Percentiles rank a stretch among this genome's conserved stretches.
These are phyloP conservation scores for Pleurotus pulmonarius DNA, from an alignment of 768 basidiomycete species.

Conservation along the genomic window DNA sequence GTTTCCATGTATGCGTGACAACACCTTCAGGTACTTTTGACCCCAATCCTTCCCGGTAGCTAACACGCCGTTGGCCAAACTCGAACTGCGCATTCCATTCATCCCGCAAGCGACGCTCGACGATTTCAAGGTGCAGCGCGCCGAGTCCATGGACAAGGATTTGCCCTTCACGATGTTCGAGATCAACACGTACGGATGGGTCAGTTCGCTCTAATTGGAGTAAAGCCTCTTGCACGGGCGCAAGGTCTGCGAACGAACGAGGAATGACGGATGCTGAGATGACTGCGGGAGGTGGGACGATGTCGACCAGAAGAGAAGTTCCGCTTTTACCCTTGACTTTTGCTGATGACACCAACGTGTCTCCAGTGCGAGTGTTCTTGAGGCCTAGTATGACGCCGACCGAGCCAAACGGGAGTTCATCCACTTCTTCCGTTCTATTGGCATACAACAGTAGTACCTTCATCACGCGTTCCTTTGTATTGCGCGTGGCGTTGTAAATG, in stretches of 20 bases:
- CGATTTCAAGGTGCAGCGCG: conserved; percentile 84
- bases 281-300: conserved; percentile 76
- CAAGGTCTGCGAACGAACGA: conserved; percentile 72
- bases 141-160: conserved; percentile 82
- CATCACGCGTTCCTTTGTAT: conserved; percentile 67
- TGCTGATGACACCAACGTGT: conserved; percentile 66
- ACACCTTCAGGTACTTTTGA: conserved; percentile 15
- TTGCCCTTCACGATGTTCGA: conserved; percentile 66
- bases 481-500: conserved; percentile 62
- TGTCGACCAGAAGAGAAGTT: conserved; percentile 48
- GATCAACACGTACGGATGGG: conserved; percentile 80
- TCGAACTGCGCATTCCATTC: conserved; percentile 81
- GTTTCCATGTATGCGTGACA: conserved; percentile 50
- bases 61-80: conserved; percentile 73
- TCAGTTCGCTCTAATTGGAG: conserved; percentile 76
- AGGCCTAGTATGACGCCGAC: conserved; percentile 84
- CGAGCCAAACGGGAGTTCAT: conserved; percentile 74
- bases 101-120: conserved; percentile 73
- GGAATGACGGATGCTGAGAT: conserved; percentile 84
- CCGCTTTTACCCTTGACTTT: conserved; percentile 22
- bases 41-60: conserved; percentile 68
- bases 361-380: conserved; percentile 82
- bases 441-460: conserved; percentile 81
- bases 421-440: conserved; percentile 70
- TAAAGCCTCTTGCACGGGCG: conserved; percentile 74